These are phyloP conservation scores for Pichia paraexigua DNA, from an alignment of 805 yeast genomes.

Conservation along the genomic window DNA sequence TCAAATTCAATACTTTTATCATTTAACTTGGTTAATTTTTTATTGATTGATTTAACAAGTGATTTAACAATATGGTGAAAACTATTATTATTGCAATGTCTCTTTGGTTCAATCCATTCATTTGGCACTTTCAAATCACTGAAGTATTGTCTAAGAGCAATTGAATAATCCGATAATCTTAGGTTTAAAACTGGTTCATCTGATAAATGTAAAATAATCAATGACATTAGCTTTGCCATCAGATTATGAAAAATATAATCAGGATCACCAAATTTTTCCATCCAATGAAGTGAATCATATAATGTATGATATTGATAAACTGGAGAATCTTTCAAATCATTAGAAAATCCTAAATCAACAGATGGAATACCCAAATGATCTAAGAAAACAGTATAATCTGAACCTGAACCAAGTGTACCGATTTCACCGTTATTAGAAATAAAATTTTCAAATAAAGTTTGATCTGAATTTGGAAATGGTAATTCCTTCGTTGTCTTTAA, in stretches of 20 bases:
- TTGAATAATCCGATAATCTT: constrained; percentile 41
- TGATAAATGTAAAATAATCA: constrained; percentile 38
- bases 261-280: constrained; percentile 55
- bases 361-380: constrained; percentile 56
- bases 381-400: constrained; percentile 57
- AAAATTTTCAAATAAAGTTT: constrained; percentile 31
- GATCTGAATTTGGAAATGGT: constrained; percentile 35
- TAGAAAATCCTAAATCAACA: constrained; percentile 48
- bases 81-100: neutral
- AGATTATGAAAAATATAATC: constrained; percentile 52
- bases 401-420: constrained; percentile 55
- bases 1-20: constrained; percentile 24
- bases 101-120: constrained; percentile 15
- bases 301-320: constrained; percentile 72
- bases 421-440: constrained; percentile 29
- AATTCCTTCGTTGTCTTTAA: constrained; percentile 37
- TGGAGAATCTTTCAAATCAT: constrained; percentile 37
- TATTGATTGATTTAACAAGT: constrained; percentile 21
- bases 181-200: constrained; percentile 42
- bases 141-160: constrained; percentile 43
- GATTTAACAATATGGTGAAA: constrained; percentile 7
- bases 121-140: constrained; percentile 23
- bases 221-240: constrained; percentile 45
- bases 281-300: constrained; percentile 68
- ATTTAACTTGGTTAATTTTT: constrained; percentile 21